Conservation (phyloP, 2,329 filamentous ascomycete species). For the Fusarium agapanthi region DNA sequence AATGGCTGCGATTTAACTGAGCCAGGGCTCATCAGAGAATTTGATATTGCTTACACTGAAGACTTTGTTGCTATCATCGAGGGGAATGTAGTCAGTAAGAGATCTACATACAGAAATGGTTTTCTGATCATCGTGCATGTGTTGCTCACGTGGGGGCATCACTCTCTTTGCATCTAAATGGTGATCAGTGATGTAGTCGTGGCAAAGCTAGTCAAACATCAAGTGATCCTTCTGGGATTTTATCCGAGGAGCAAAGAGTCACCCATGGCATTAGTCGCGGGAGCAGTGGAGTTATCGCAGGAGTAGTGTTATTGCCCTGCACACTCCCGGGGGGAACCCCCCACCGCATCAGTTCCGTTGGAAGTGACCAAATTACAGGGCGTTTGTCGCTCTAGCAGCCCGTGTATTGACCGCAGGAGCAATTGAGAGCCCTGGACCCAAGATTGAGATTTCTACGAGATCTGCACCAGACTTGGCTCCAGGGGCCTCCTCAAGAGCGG, state of each 20-base stretch:
- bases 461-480: not conserved
- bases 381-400: not conserved
- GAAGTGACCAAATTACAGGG: not conserved
- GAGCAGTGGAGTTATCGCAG: not conserved
- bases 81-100: no score
- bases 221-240: not conserved
- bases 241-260: not conserved
- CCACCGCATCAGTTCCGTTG: not conserved
- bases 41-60: no score
- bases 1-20: no score
- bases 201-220: not conserved
- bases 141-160: no score
- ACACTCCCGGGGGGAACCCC: not conserved
- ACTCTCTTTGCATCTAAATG: not conserved
- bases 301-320: not conserved
- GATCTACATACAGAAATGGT: no score
- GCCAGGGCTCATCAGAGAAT: no score
- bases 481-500: not conserved
- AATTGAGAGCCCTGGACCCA: not conserved
- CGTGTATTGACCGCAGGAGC: not conserved
- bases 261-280: not conserved
- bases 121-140: no score
- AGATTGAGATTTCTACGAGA: not conserved
- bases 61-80: no score
- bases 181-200: not conserved